Conservation (phyloP, 163 green algal species). For the Scenedesmus sp. region DNA sequence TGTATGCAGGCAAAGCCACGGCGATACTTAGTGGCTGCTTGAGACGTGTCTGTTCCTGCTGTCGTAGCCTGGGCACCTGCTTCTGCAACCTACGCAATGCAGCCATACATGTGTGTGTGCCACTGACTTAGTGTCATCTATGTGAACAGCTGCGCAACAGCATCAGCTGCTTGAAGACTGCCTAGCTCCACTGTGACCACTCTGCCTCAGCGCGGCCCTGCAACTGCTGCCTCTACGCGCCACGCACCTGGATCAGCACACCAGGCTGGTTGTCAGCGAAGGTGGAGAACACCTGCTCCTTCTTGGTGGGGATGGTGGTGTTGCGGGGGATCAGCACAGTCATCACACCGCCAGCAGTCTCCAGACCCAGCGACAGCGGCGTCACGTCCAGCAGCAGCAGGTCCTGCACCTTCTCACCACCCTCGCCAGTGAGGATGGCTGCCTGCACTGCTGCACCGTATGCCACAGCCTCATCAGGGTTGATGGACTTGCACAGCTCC, state of each 20-base stretch:
- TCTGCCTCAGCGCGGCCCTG: not conserved
- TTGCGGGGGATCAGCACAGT: constrained; percentile 96
- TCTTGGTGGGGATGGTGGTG: constrained; percentile 99
- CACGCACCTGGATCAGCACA: constrained; percentile 95
- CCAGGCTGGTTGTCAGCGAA: constrained; percentile 97
- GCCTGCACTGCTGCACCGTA: constrained; percentile 97
- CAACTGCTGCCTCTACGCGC: constrained; percentile 71
- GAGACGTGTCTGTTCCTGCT: no score
- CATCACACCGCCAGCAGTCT: constrained; percentile 97
- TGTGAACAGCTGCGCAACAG: no score
- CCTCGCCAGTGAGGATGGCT: constrained; percentile 86
- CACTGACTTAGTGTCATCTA: no score
- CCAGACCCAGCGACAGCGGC: constrained; percentile 94
- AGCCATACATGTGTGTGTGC: no score
- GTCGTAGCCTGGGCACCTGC: no score
- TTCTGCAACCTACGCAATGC: no score
- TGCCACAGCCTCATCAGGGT: constrained; percentile 99
- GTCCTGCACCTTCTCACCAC: constrained; percentile 86
- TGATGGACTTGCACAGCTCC: constrained; percentile 99
- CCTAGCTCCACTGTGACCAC: not conserved
- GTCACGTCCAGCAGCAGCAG: constrained; percentile 98
- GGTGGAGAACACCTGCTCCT: constrained; percentile 99
- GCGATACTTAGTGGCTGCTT: no score
- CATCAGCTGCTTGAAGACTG: no score
- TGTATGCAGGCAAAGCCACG: no score